Percentiles rank a stretch among this genome's conserved stretches.
These are phyloP conservation scores for Nannochloris sp. DNA, from an alignment of 139 green algal genomes.

Conservation along the genomic window DNA sequence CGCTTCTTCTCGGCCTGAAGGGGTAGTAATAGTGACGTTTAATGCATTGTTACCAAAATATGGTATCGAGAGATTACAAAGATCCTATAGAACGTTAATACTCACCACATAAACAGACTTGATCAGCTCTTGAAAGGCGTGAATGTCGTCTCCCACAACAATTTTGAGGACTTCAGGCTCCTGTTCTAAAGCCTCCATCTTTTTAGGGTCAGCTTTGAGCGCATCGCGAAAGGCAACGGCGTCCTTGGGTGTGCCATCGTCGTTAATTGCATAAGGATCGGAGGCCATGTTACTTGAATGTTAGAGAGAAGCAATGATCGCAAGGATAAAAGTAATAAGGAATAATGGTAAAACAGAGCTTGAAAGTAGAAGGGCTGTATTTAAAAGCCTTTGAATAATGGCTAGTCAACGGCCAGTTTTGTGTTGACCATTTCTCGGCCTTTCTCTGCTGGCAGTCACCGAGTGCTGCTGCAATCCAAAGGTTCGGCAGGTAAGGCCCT, in stretches of 20 bases:
- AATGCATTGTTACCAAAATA: not conserved
- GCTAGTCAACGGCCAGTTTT: too few species aligned
- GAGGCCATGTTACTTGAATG: not conserved
- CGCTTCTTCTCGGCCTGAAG: constrained; percentile 56
- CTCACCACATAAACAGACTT: constrained; percentile 44
- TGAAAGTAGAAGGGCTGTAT: not conserved
- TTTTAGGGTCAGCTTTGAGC: constrained; percentile 39
- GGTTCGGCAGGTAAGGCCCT: too few species aligned
- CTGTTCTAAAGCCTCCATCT: constrained; percentile 40
- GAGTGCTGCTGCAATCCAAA: too few species aligned
- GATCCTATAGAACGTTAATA: too few species aligned
- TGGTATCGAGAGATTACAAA: not conserved
- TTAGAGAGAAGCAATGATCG: not conserved
- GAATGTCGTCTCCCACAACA: constrained; percentile 52
- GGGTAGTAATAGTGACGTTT: not conserved
- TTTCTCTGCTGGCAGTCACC: too few species aligned
- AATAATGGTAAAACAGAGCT: not conserved
- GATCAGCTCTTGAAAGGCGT: constrained; percentile 63
- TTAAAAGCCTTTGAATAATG: too few species aligned
- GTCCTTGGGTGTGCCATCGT: constrained; percentile 63
- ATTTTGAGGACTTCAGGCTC: constrained; percentile 48
- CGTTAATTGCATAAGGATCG: constrained; percentile 42
- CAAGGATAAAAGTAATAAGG: not conserved
- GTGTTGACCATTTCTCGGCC: too few species aligned
- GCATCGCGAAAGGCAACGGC: constrained; percentile 51